These are phyloP conservation scores for Drechslerella coelobrocha DNA, from an alignment of 2,329 filamentous ascomycete species.

Conservation along the genomic window DNA sequence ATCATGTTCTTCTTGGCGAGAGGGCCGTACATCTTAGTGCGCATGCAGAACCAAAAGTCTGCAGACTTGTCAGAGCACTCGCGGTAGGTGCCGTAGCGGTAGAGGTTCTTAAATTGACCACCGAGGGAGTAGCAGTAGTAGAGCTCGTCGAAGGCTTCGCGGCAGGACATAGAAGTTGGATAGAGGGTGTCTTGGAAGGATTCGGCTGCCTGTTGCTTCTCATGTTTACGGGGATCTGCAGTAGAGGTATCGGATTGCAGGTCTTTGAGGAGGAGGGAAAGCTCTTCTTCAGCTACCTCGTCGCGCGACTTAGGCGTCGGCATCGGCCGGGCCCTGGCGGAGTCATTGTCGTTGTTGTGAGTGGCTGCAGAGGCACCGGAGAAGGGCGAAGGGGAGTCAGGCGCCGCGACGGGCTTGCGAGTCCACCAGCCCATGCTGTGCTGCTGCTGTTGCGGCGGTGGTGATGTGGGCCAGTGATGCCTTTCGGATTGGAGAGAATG, in stretches of 20 bases:
- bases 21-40: slow-evolving; percentile 68
- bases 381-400: slow-evolving; percentile 35
- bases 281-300: slow-evolving; percentile 53
- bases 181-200: slow-evolving; percentile 73
- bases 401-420: slow-evolving; percentile 38
- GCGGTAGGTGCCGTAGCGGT: slow-evolving; percentile 79
- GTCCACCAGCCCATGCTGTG: slow-evolving; percentile 39
- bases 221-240: slow-evolving; percentile 8
- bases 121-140: slow-evolving; percentile 93
- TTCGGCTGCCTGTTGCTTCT: slow-evolving; percentile 42
- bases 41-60: slow-evolving; percentile 99
- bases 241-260: slow-evolving; percentile 30
- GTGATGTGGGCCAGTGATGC: background rate
- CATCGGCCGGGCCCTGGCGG: background rate
- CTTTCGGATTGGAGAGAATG: too few relatives aligned
- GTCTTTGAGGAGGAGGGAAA: slow-evolving; percentile 52
- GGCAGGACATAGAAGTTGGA: slow-evolving; percentile 84
- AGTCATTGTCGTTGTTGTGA: slow-evolving; percentile 4
- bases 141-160: slow-evolving; percentile 85
- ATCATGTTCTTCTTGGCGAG: slow-evolving; percentile 55
- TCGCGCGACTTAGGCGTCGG: slow-evolving; percentile 48
- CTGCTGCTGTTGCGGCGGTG: background rate
- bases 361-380: slow-evolving; percentile 17
- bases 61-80: slow-evolving; percentile 85
- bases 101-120: slow-evolving; percentile 79